phyloP scores from a whole-genome alignment of 2,329 filamentous ascomycete genomes.

The Lithohypha guttulata region DNA sequence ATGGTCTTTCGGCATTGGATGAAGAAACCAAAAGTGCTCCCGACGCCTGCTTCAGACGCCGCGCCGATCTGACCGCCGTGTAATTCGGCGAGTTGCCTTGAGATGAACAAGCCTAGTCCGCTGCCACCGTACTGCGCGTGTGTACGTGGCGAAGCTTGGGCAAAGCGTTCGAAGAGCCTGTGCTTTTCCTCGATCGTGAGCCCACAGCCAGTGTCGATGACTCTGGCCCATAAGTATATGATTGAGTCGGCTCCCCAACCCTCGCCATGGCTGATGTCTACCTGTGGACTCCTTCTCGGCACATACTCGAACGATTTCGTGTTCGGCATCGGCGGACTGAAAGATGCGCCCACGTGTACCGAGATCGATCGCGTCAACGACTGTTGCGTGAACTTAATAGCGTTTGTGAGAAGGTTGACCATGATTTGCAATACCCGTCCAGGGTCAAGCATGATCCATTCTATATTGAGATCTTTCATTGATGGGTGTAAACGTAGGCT shows the following conservation, averaged over 20 bases:
- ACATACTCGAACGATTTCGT: conserved; percentile 12
- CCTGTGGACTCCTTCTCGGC: conserved; percentile 11
- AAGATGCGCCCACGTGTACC: conserved; percentile 1
- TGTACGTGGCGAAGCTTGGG: conserved; percentile 63
- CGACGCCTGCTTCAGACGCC: conserved; percentile 40
- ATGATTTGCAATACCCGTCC: conserved; percentile 47
- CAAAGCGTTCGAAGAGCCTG: conserved; percentile 65
- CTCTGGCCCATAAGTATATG: conserved; percentile 58
- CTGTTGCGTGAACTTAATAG: conserved; percentile 44
- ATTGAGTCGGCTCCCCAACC: conserved; percentile 47
- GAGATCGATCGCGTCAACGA: neutral
- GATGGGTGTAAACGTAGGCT: conserved; percentile 36
- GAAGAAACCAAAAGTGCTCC: conserved; percentile 49
- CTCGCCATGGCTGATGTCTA: conserved; percentile 26
- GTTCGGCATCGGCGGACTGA: neutral
- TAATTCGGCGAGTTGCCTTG: conserved; percentile 62
- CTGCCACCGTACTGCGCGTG: conserved; percentile 71
- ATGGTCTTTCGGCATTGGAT: conserved; percentile 32
- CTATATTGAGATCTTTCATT: conserved; percentile 38
- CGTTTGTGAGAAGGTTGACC: conserved; percentile 49
- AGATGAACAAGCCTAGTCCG: conserved; percentile 68
- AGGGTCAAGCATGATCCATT: conserved; percentile 48
- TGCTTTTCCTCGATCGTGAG: conserved; percentile 61
- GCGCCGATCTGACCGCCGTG: conserved; percentile 72
- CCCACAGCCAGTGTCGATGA: conserved; percentile 66